Evolutionary conservation across 179 eudicot genomes (phyloP), one percentile per base, ranked within the genome.

Genomic region (Camellia oleifera): DNA sequence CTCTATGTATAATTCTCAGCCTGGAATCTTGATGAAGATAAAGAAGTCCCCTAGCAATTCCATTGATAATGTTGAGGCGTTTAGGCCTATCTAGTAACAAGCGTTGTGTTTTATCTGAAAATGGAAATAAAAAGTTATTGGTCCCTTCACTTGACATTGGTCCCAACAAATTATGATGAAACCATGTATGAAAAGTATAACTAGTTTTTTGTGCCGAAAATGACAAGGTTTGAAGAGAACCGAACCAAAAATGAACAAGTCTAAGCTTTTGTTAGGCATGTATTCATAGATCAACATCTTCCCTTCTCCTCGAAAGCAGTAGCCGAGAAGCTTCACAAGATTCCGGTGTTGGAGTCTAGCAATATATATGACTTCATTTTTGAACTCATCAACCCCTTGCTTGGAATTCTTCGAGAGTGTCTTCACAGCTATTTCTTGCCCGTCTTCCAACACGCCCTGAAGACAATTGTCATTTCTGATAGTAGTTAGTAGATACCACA

Each of bases 11-110:
- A 11, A 86, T 81, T 72, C 82, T 81, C 45, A 86, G 54, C 23
- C 84, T 69, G 3, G 88, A 86, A 83, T 86, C 88, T 78, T 86
- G 82, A 63, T 86, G 88, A 72, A 83, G 88, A 63, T 86, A 86
- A 52, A 81, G 77, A 46, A 86, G 81, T 5, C 86, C 86, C 52
- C 88, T 70, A 26, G 86, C 84, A 72, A 83, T 77, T 6, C 88
- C 88, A 17, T 32, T 58, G n/a, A 79, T 76, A 32, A 83, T 86
- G 20, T 81, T 42, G 32, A 72, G 81, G 20, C 85, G 76, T 73
- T 62, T 84, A 0, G 81, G 77, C 88, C 81, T 66, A 14, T 76
- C 81, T 10, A 85, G 57, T 8, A 72, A 20, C 6, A 3, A 32
- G 13, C 75, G 50, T 64, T 57, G 61, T 15, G 54, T 57, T 76